A percentile compares a stretch with the other conserved stretches of the same genome.
Evolutionary conservation across 208 protist genomes (phyloP).

Genomic region (Crithidia brevicula): DNA sequence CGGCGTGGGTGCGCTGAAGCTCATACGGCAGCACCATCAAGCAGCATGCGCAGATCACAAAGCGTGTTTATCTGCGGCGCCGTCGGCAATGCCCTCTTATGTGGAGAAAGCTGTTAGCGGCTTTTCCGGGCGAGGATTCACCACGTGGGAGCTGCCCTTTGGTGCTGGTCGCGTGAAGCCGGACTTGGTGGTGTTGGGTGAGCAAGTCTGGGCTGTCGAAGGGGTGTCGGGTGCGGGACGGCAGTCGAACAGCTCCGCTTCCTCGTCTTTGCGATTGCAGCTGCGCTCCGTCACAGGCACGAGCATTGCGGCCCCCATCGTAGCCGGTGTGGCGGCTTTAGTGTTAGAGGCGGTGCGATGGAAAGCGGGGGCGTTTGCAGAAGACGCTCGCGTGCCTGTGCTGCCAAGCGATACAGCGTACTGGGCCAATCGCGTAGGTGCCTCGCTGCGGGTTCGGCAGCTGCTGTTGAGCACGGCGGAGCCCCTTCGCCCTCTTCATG

Average conservation of each 20-base stretch:
- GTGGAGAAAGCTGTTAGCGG: constrained; percentile 42
- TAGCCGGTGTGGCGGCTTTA: constrained; percentile 92
- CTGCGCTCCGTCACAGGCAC: constrained; percentile 90
- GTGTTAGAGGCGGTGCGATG: constrained; percentile 59
- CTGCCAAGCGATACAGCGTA: neutral
- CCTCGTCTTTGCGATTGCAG: constrained; percentile 10
- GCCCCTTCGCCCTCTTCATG: constrained; percentile 4
- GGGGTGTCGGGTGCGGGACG: constrained; percentile 14
- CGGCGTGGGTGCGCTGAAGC: constrained; percentile 87
- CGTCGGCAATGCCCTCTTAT: neutral
- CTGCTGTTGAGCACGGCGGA: constrained; percentile 17
- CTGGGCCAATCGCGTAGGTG: neutral
- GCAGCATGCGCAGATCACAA: too few species aligned
- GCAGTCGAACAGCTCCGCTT: neutral
- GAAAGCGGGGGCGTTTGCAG: neutral
- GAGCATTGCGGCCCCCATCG: constrained; percentile 94
- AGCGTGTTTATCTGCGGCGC: too few species aligned
- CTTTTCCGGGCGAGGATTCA: constrained; percentile 95
- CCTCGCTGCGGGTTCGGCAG: constrained; percentile 21
- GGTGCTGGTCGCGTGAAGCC: constrained; percentile 96
- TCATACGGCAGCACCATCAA: neutral
- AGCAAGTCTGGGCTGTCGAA: constrained; percentile 41
- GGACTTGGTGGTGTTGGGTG: constrained; percentile 94
- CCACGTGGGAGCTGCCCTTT: constrained; percentile 94
- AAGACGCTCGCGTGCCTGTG: neutral